phyloP scores from a whole-genome alignment of 2,329 filamentous ascomycete genomes.

The Ophiocordyceps robertsii region DNA sequence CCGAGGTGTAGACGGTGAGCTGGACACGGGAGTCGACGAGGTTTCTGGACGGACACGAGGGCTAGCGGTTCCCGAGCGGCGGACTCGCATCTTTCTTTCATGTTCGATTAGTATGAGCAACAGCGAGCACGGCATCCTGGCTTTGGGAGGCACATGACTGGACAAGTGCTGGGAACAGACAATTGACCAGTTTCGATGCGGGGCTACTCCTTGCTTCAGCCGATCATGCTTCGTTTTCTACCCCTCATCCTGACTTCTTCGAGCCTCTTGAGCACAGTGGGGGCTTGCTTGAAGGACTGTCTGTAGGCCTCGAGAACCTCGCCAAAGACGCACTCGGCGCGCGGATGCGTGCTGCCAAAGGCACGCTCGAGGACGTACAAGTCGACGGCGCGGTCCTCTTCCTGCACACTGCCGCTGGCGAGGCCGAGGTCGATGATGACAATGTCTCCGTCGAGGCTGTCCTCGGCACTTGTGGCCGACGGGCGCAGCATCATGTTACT shows the following conservation, averaged over 20 bases:
- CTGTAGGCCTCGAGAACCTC: slow-evolving; percentile 65
- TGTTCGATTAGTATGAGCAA: slow-evolving; percentile 4
- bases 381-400: slow-evolving; percentile 92
- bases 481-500: slow-evolving; percentile 81
- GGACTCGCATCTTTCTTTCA: neutral
- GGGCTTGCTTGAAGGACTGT: slow-evolving; percentile 61
- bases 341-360: slow-evolving; percentile 88
- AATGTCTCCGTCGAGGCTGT: slow-evolving; percentile 53
- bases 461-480: slow-evolving; percentile 8
- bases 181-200: too few relatives aligned
- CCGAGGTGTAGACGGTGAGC: neutral
- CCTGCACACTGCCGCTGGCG: slow-evolving; percentile 64
- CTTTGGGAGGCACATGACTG: neutral
- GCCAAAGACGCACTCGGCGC: slow-evolving; percentile 62
- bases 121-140: slow-evolving; percentile 17
- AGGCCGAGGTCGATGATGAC: slow-evolving; percentile 93
- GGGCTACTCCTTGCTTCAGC: slow-evolving; percentile 29
- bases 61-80: neutral
- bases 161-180: neutral
- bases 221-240: slow-evolving; percentile 93
- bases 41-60: neutral
- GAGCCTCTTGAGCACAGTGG: slow-evolving; percentile 61
- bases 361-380: slow-evolving; percentile 90
- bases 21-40: neutral
- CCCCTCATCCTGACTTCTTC: slow-evolving; percentile 91